These are phyloP conservation scores for Malus hybrid DNA, from an alignment of 331 rosid species.

Conservation along the genomic window DNA sequence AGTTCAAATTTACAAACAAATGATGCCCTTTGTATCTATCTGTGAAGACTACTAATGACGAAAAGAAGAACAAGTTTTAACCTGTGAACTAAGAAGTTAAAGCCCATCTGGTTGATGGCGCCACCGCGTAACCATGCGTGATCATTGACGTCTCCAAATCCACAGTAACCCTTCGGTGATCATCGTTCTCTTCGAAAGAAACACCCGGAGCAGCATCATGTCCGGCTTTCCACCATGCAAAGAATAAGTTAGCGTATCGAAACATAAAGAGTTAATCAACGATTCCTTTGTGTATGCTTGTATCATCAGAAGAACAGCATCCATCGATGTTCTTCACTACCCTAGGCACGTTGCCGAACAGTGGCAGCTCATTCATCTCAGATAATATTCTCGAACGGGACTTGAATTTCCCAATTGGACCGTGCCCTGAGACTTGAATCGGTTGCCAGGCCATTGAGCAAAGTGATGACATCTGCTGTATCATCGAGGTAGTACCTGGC, in stretches of 20 bases:
- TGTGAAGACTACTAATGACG: neutral
- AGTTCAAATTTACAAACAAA: slow-evolving; percentile 25
- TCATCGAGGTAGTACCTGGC: slow-evolving; percentile 82
- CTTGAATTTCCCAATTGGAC: slow-evolving; percentile 17
- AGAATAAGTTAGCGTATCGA: slow-evolving; percentile 15
- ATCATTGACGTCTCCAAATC: neutral
- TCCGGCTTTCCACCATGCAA: slow-evolving; percentile 11
- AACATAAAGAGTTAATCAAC: slow-evolving; percentile 1
- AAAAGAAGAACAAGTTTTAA: neutral
- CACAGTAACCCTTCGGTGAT: neutral
- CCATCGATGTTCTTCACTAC: neutral
- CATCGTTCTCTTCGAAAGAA: neutral
- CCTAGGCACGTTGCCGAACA: neutral
- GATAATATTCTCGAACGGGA: slow-evolving; percentile 22
- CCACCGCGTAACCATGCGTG: neutral
- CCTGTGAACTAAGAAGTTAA: slow-evolving; percentile 14
- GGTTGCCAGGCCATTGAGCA: slow-evolving; percentile 48
- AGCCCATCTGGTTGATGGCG: neutral
- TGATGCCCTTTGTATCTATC: slow-evolving; percentile 4
- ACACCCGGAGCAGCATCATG: neutral
- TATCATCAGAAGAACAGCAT: neutral
- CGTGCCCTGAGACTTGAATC: slow-evolving; percentile 26
- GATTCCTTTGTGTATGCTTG: neutral
- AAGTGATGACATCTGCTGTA: slow-evolving; percentile 37
- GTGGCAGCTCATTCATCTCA: slow-evolving; percentile 12